Conservation (phyloP, 2,329 filamentous ascomycete species). For the Ascocoryne sarcoides region DNA sequence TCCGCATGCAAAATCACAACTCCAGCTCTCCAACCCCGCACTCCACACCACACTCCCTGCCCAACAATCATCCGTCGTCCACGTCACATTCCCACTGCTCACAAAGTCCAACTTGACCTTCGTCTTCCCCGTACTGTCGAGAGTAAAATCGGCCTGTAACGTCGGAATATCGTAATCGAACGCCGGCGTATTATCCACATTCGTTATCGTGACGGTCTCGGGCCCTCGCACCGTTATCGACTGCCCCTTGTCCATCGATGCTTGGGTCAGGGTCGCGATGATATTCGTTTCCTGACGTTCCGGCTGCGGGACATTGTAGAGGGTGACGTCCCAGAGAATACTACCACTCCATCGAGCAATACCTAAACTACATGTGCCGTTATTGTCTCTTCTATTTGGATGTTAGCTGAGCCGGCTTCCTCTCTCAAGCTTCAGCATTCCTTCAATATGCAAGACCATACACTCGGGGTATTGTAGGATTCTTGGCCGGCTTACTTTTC, state of each 20-base stretch:
- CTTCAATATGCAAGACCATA: too few relatives aligned
- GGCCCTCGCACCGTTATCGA: slow-evolving; percentile 7
- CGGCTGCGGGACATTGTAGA: slow-evolving; percentile 11
- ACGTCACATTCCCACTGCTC: slow-evolving; percentile 2
- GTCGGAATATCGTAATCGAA: slow-evolving; percentile 9
- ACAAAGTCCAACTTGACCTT: slow-evolving; percentile 11
- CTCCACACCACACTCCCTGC: slow-evolving; percentile 12
- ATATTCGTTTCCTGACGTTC: slow-evolving; percentile 12
- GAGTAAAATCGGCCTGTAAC: slow-evolving; percentile 5
- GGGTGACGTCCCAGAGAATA: slow-evolving; percentile 11
- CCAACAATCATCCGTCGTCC: slow-evolving; percentile 10
- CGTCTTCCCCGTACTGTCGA: slow-evolving; percentile 8
- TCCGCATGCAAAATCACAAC: slow-evolving; percentile 13
- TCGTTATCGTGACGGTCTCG: slow-evolving; percentile 10
- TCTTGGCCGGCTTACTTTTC: too few relatives aligned
- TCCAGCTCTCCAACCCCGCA: slow-evolving; percentile 11
- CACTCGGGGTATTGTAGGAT: too few relatives aligned
- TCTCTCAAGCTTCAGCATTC: too few relatives aligned
- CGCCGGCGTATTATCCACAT: slow-evolving; percentile 14
- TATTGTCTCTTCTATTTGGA: too few relatives aligned
- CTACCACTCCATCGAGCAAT: slow-evolving; percentile 8
- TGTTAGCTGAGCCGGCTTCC: too few relatives aligned
- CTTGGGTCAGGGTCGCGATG: slow-evolving; percentile 5
- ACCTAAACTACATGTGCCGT: slow-evolving; percentile 9
- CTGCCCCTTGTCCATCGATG: slow-evolving; percentile 12